Conservation (phyloP, 2,329 filamentous ascomycete genomes). For the Cladophialophora psammophila region DNA sequence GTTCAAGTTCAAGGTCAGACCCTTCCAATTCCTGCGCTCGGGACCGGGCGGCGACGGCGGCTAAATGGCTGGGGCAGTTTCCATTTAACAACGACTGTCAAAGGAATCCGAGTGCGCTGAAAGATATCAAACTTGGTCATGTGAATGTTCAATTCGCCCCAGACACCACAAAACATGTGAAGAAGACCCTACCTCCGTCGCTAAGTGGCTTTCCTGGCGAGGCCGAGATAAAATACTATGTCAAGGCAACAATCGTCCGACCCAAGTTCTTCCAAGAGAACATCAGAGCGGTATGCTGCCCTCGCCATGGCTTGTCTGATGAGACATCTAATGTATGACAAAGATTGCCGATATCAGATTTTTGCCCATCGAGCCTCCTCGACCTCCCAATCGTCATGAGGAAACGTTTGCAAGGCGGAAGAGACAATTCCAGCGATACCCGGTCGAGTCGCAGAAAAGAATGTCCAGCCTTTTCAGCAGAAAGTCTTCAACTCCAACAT, state of each 20-base stretch:
- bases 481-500: conserved; percentile 43
- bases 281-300: conserved; percentile 62
- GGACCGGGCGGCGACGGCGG: neutral
- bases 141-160: conserved; percentile 55
- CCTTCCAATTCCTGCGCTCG: neutral
- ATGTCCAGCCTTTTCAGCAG: conserved; percentile 64
- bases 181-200: conserved; percentile 85
- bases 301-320: neutral
- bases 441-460: conserved; percentile 59
- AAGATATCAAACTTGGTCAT: conserved; percentile 55
- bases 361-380: conserved; percentile 88
- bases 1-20: conserved; percentile 57
- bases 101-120: conserved; percentile 53
- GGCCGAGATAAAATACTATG: conserved; percentile 90
- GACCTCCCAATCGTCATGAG: conserved; percentile 70
- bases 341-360: conserved; percentile 70
- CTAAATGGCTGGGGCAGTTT: conserved; percentile 46
- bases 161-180: conserved; percentile 70
- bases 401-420: conserved; percentile 84
- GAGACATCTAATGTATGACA: conserved; percentile 20
- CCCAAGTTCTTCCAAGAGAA: conserved; percentile 91
- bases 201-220: conserved; percentile 84
- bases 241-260: conserved; percentile 94
- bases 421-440: conserved; percentile 62
- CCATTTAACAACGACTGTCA: conserved; percentile 60